Percentiles rank a stretch among this genome's conserved stretches.
Evolutionary conservation across 441 rosid species (phyloP).

Genomic region (Gossypium schwendimanii): DNA sequence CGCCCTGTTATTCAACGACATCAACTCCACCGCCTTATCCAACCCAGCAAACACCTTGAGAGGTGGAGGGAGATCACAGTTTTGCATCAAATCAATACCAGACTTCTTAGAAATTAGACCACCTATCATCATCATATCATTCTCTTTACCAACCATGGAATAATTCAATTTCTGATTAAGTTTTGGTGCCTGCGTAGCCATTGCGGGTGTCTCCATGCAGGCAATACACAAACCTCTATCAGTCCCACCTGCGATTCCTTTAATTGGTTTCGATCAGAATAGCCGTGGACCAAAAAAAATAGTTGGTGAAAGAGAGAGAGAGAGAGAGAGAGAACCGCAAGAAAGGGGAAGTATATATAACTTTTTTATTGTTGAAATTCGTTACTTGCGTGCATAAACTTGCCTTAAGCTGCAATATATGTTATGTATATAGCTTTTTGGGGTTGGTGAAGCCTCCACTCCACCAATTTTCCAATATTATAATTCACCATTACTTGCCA

Average conservation of each 20-base stretch:
- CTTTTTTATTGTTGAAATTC: slow-evolving; percentile 8
- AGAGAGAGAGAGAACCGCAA: slow-evolving; percentile 16
- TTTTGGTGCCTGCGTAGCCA: slow-evolving; percentile 27
- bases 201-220: slow-evolving; percentile 5
- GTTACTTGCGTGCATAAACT: slow-evolving; percentile 18
- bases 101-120: slow-evolving; percentile 26
- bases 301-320: slow-evolving; percentile 16
- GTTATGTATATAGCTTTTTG: too few species aligned
- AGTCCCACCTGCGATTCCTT: neutral
- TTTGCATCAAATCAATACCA: slow-evolving; percentile 36
- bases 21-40: slow-evolving; percentile 18
- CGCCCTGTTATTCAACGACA: slow-evolving; percentile 19
- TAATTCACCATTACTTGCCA: neutral
- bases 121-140: slow-evolving; percentile 23
- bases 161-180: slow-evolving; percentile 8
- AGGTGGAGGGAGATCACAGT: slow-evolving; percentile 64
- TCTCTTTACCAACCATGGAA: slow-evolving; percentile 12
- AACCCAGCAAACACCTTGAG: slow-evolving; percentile 36
- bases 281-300: neutral
- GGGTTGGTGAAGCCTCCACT: neutral
- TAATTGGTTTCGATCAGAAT: neutral
- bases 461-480: neutral
- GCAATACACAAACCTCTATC: neutral
- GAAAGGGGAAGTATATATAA: slow-evolving; percentile 2
- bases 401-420: neutral